phyloP scores from a whole-genome alignment of 2,329 filamentous ascomycete genomes.

The Fusarium penzigii region DNA sequence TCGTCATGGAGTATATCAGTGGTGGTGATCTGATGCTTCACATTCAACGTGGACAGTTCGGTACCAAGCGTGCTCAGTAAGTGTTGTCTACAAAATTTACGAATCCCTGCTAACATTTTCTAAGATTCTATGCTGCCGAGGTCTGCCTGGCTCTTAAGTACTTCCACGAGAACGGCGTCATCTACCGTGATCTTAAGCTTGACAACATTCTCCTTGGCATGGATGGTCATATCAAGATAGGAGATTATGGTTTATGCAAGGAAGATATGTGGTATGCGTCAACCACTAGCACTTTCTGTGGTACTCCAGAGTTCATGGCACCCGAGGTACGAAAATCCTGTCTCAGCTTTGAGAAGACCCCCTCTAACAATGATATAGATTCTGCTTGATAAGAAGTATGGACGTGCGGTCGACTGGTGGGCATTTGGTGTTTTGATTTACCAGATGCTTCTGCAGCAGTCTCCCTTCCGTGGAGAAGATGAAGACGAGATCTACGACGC shows the following conservation, averaged over 20 bases:
- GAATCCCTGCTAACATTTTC: slow-evolving; percentile 14
- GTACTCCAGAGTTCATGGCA: slow-evolving; percentile 99
- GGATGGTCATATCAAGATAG: slow-evolving; percentile 98
- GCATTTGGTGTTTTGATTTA: slow-evolving; percentile 98
- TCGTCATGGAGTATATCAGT: slow-evolving; percentile 99
- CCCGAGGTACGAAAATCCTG: slow-evolving; percentile 68
- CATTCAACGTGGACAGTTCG: slow-evolving; percentile 95
- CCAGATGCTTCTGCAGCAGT: slow-evolving; percentile 99
- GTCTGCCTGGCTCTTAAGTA: slow-evolving; percentile 97
- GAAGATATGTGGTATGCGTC: slow-evolving; percentile 99
- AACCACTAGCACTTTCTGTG: slow-evolving; percentile 96
- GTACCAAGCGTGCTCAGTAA: slow-evolving; percentile 92
- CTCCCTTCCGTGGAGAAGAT: slow-evolving; percentile 96
- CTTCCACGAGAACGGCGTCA: slow-evolving; percentile 98
- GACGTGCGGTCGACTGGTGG: slow-evolving; percentile 98
- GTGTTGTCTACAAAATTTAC: slow-evolving; percentile 35
- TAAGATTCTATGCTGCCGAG: slow-evolving; percentile 95
- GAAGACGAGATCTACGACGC: slow-evolving; percentile 99
- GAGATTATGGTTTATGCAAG: slow-evolving; percentile 97
- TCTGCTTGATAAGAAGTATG: slow-evolving; percentile 96
- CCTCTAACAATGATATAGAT: slow-evolving; percentile 61
- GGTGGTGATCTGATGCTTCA: slow-evolving; percentile 99
- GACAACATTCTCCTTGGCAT: slow-evolving; percentile 89
- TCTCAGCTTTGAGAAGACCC: neutral
- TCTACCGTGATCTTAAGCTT: slow-evolving; percentile 96